Evolutionary conservation across 179 eudicot species (phyloP).

Genomic region (Silene noctiflora): DNA sequence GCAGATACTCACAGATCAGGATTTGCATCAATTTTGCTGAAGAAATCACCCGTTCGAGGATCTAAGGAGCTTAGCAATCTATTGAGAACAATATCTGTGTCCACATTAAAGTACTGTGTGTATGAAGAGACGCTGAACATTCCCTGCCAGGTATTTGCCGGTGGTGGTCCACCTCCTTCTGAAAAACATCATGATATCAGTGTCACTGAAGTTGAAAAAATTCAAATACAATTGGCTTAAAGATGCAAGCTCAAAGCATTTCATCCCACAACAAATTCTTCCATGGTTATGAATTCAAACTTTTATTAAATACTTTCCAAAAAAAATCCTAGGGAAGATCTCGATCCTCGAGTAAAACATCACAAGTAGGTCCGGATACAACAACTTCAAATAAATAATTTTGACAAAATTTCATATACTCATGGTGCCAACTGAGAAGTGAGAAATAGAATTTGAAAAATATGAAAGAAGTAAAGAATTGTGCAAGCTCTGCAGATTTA

Average conservation of each 20-base stretch:
- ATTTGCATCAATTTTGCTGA: slow-evolving; percentile 80
- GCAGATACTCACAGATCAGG: slow-evolving; percentile 85
- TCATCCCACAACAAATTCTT: not conserved
- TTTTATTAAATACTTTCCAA: not conserved
- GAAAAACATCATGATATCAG: slow-evolving; percentile 27
- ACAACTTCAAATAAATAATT: not conserved
- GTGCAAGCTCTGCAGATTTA: not conserved
- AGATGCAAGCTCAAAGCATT: not conserved
- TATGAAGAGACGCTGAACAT: slow-evolving; percentile 80
- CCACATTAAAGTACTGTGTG: slow-evolving; percentile 83
- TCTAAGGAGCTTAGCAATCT: slow-evolving; percentile 71
- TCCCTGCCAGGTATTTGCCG: slow-evolving; percentile 74
- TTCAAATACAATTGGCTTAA: not conserved
- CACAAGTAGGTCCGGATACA: not conserved
- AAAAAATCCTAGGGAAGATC: not conserved
- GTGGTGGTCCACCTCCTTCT: slow-evolving; percentile 66
- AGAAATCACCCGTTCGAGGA: slow-evolving; percentile 83
- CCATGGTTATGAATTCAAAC: not conserved
- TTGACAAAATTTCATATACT: not conserved
- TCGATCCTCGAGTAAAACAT: not conserved
- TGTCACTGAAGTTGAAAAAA: not conserved
- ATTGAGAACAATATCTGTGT: slow-evolving; percentile 76
- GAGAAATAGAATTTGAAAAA: not conserved
- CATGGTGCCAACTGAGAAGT: not conserved
- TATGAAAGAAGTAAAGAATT: not conserved